Percentiles rank a stretch among this genome's conserved stretches.
phyloP scores from a whole-genome alignment of 176 grass and related monocot species.

The Saccharum officinarum region DNA sequence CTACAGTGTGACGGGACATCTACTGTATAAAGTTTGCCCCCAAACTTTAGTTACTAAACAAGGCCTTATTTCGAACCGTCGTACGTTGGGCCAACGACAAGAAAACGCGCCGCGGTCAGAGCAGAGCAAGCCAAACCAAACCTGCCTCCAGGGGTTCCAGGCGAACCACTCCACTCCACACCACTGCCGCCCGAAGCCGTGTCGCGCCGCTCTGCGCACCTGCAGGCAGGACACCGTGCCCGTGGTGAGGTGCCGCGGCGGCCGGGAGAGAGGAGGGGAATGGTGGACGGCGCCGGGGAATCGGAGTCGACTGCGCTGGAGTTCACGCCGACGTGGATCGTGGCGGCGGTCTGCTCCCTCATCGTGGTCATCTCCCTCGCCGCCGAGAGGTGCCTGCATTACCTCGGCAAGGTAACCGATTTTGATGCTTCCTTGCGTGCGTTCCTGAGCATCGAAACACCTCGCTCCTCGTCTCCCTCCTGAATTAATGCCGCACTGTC shows the following conservation, averaged over 20 bases:
- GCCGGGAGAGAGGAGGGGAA: neutral
- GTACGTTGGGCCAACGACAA: too few species aligned
- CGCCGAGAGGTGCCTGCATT: slow-evolving; percentile 80
- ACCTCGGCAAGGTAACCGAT: slow-evolving; percentile 75
- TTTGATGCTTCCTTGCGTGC: neutral
- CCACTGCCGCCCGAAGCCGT: neutral
- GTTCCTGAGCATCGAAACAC: neutral
- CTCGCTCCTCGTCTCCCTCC: neutral
- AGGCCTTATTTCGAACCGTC: neutral
- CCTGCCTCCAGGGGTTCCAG: neutral
- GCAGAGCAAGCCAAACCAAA: neutral
- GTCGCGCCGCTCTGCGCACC: neutral
- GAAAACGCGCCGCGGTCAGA: neutral
- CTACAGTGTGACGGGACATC: too few species aligned
- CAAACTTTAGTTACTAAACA: too few species aligned
- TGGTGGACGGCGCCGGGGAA: slow-evolving; percentile 20
- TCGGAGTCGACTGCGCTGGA: slow-evolving; percentile 50
- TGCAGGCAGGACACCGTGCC: neutral
- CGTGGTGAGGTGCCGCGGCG: neutral
- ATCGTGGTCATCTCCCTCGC: slow-evolving; percentile 77
- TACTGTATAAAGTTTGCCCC: too few species aligned
- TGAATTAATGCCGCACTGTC: neutral
- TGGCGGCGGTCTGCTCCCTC: slow-evolving; percentile 78
- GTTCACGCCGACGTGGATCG: slow-evolving; percentile 95
- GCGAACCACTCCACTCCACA: neutral